These are phyloP conservation scores for Epichloe gansuensis DNA, from an alignment of 2,329 filamentous ascomycete genomes.

Conservation along the genomic window DNA sequence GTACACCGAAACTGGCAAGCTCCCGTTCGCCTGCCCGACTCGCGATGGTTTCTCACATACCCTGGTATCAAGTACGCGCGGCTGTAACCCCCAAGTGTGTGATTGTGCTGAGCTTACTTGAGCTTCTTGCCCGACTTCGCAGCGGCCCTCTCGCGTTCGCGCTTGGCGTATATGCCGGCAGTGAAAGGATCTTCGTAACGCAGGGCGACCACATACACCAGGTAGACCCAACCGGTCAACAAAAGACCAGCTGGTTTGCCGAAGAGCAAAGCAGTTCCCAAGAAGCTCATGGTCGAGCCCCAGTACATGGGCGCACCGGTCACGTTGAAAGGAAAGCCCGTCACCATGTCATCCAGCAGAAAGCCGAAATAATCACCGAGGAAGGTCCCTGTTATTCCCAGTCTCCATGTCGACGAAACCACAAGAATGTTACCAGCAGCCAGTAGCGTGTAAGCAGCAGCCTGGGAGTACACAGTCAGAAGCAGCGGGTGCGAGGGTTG, in stretches of 20 bases:
- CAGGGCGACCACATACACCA: slow-evolving; percentile 71
- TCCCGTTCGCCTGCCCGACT: not conserved
- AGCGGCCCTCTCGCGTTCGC: slow-evolving; percentile 47
- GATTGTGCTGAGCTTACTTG: slow-evolving; percentile 23
- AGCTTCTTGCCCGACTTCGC: slow-evolving; percentile 38
- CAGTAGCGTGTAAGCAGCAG: slow-evolving; percentile 60
- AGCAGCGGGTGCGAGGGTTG: slow-evolving; percentile 67
- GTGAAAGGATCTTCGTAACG: slow-evolving; percentile 93
- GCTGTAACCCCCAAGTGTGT: not conserved
- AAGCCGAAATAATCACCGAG: slow-evolving; percentile 98
- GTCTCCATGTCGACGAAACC: slow-evolving; percentile 75
- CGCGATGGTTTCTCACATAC: not conserved
- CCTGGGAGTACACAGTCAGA: slow-evolving; percentile 43
- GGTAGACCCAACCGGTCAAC: slow-evolving; percentile 60
- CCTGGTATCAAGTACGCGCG: not conserved
- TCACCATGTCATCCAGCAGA: slow-evolving; percentile 89
- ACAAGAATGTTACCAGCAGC: slow-evolving; percentile 72
- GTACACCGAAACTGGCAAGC: not conserved
- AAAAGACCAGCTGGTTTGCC: slow-evolving; percentile 79
- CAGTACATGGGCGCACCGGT: slow-evolving; percentile 92
- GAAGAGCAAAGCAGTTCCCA: slow-evolving; percentile 73
- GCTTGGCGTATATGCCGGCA: slow-evolving; percentile 80
- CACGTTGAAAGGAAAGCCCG: slow-evolving; percentile 90
- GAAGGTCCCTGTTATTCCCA: slow-evolving; percentile 92
- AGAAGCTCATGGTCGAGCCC: slow-evolving; percentile 83